Conservation (phyloP, 1,284 basidiomycete species). For the Ustilago lituana region DNA sequence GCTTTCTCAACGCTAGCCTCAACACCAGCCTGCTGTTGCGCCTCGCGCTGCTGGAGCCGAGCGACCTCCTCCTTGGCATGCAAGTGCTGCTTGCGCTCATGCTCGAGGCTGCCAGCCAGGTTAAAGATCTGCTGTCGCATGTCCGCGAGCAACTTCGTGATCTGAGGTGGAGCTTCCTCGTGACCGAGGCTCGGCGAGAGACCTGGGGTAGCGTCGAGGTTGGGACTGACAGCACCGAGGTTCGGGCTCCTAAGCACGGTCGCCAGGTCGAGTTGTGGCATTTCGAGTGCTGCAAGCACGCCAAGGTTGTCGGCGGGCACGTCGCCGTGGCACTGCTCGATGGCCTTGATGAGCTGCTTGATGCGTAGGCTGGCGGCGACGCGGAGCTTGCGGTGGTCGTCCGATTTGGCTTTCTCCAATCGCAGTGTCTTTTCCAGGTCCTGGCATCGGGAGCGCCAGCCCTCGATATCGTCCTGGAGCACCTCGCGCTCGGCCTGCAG, state of each 20-base stretch:
- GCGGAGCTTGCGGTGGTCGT: slow-evolving; percentile 48
- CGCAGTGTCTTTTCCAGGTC: slow-evolving; percentile 59
- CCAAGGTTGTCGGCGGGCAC: slow-evolving; percentile 47
- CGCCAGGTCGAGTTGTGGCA: slow-evolving; percentile 38
- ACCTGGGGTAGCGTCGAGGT: slow-evolving; percentile 8
- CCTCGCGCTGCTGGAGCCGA: slow-evolving; percentile 25
- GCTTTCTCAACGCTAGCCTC: slow-evolving; percentile 3
- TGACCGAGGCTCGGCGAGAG: slow-evolving; percentile 44
- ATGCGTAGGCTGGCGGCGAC: slow-evolving; percentile 47
- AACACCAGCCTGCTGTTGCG: neutral
- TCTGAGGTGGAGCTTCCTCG: slow-evolving; percentile 48
- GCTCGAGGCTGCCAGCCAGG: slow-evolving; percentile 61
- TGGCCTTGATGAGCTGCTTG: slow-evolving; percentile 45
- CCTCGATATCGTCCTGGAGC: slow-evolving; percentile 62
- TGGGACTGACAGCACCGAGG: slow-evolving; percentile 42
- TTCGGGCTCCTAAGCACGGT: slow-evolving; percentile 45
- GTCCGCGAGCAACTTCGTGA: slow-evolving; percentile 61
- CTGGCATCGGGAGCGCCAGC: slow-evolving; percentile 62
- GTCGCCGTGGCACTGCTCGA: slow-evolving; percentile 24
- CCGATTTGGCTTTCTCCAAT: slow-evolving; percentile 49
- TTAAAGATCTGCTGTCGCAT: slow-evolving; percentile 67
- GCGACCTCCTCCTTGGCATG: slow-evolving; percentile 50
- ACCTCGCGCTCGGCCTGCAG: slow-evolving; percentile 62
- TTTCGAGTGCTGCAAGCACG: slow-evolving; percentile 34
- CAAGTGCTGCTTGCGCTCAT: slow-evolving; percentile 61